phyloP scores from a whole-genome alignment of 441 rosid genomes.

The Manihot esculenta region DNA sequence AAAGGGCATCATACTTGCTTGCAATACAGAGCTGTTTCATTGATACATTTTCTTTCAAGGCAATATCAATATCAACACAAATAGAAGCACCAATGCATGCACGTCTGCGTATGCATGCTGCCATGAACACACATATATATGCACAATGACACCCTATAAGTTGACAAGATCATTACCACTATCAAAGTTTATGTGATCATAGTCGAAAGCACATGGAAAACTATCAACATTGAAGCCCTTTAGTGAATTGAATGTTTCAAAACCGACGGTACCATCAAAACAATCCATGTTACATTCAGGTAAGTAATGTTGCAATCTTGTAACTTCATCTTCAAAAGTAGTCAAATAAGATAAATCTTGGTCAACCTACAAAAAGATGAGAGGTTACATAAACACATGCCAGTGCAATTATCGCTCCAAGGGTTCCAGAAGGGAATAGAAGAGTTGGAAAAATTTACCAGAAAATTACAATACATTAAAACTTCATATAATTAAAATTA shows the following conservation, averaged over 20 bases:
- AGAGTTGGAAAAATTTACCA: background rate
- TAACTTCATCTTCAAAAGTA: conserved; percentile 13
- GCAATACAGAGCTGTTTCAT: background rate
- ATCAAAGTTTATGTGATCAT: background rate
- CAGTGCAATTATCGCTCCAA: background rate
- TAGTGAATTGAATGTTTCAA: background rate
- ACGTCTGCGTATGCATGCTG: too few relatives aligned
- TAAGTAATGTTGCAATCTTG: conserved; percentile 11
- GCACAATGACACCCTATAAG: background rate
- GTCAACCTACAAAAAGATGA: conserved; percentile 14
- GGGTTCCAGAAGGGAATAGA: background rate
- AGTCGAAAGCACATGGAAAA: conserved; percentile 7
- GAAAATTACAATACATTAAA: background rate
- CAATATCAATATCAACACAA: background rate
- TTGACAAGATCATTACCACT: conserved; percentile 4
- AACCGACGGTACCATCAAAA: background rate
- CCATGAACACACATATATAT: too few relatives aligned
- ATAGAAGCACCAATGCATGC: background rate
- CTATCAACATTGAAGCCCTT: background rate
- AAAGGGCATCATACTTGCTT: background rate
- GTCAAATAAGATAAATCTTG: conserved; percentile 10
- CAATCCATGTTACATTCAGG: conserved; percentile 10
- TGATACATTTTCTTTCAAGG: background rate
- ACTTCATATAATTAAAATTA: background rate
- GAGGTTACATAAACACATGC: background rate